Percentiles rank a stretch among this genome's conserved stretches.
phyloP scores from a whole-genome alignment of 2,329 filamentous ascomycete species.

The Sporothrix euskadiensis region DNA sequence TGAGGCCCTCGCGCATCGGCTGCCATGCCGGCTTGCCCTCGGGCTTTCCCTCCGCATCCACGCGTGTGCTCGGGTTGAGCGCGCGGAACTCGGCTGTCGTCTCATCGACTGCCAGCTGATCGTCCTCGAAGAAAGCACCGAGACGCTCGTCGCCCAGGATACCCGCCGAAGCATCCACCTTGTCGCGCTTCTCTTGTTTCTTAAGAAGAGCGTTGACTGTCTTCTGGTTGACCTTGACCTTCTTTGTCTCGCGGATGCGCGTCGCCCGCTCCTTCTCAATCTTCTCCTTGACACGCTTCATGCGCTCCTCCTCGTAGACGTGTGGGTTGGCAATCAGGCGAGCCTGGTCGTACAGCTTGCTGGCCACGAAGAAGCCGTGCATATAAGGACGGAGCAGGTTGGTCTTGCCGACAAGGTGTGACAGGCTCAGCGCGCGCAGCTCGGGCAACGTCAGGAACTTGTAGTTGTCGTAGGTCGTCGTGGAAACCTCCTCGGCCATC shows the following conservation, averaged over 20 bases:
- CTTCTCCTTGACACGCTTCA: conserved; percentile 89
- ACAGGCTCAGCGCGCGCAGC: conserved; percentile 78
- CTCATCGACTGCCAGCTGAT: conserved; percentile 91
- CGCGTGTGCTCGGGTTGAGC: conserved; percentile 81
- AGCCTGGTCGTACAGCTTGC: conserved; percentile 93
- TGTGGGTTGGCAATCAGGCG: conserved; percentile 91
- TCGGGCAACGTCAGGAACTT: conserved; percentile 94
- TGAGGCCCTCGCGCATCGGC: conserved; percentile 40
- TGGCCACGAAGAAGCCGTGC: conserved; percentile 98
- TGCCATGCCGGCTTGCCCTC: conserved; percentile 51
- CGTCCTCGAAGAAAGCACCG: conserved; percentile 83
- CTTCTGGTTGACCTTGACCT: conserved; percentile 93
- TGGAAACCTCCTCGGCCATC: conserved; percentile 81
- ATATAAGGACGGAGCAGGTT: conserved; percentile 92
- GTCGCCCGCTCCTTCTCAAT: conserved; percentile 96
- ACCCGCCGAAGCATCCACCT: conserved; percentile 60
- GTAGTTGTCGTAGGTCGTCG: conserved; percentile 96
- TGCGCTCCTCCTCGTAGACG: conserved; percentile 86
- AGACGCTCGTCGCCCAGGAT: conserved; percentile 86
- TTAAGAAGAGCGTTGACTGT: conserved; percentile 72
- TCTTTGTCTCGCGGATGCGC: conserved; percentile 90
- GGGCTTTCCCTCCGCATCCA: conserved; percentile 41
- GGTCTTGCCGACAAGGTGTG: conserved; percentile 86
- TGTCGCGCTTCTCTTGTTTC: conserved; percentile 60
- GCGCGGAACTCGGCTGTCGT: conserved; percentile 80